These are phyloP conservation scores for Fistulifera solaris DNA, from an alignment of 108 stramenopile species.

Conservation along the genomic window DNA sequence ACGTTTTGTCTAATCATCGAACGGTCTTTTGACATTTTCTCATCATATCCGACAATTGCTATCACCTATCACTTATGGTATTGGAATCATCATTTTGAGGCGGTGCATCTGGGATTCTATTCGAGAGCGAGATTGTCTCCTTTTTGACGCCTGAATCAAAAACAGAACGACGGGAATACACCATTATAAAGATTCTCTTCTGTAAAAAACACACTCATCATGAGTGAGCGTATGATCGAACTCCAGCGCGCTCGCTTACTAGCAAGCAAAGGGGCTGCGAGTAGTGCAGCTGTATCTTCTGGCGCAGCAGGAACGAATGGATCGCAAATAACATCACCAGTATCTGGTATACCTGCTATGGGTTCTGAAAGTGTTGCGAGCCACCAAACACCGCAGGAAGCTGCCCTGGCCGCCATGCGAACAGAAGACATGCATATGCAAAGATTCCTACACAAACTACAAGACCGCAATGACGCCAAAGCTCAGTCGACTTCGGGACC, in stretches of 20 bases:
- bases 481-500: conserved; percentile 16
- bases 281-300: conserved; percentile 1
- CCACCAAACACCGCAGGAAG: conserved; percentile 25
- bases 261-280: conserved; percentile 6
- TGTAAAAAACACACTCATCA: conserved; percentile 9
- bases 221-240: conserved; percentile 65
- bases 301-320: conserved; percentile 1
- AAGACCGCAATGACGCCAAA: conserved; percentile 24
- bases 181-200: too few relatives aligned
- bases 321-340: background rate
- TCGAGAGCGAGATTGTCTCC: too few relatives aligned
- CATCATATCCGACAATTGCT: too few relatives aligned
- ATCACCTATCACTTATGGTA: too few relatives aligned
- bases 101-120: too few relatives aligned
- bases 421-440: conserved; percentile 33
- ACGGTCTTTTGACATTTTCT: too few relatives aligned
- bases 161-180: too few relatives aligned
- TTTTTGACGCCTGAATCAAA: too few relatives aligned
- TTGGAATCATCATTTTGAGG: too few relatives aligned
- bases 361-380: background rate
- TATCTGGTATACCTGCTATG: background rate
- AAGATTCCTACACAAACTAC: conserved; percentile 33
- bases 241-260: conserved; percentile 37
- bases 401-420: conserved; percentile 19
- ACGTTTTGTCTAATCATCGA: too few relatives aligned